phyloP scores from a whole-genome alignment of 129 eudicot genomes.

The Flaveria brownii region DNA sequence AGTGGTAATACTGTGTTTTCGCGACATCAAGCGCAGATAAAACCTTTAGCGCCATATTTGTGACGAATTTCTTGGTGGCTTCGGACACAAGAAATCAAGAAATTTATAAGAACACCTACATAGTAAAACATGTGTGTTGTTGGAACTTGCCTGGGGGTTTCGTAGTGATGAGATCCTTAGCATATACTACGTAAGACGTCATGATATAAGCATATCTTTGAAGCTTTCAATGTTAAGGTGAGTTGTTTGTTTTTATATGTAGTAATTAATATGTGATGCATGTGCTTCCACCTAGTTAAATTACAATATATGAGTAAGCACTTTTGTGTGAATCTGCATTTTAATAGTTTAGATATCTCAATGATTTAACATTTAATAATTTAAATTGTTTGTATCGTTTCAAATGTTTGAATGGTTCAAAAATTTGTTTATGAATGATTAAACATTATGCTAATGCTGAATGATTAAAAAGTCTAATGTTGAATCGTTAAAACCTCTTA shows the following conservation, averaged over 20 bases:
- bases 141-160: slow-evolving; percentile 34
- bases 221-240: slow-evolving; percentile 4
- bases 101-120: not conserved
- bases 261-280: not conserved
- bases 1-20: slow-evolving; percentile 51
- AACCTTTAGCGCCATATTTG: slow-evolving; percentile 34
- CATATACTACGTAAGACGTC: slow-evolving; percentile 22
- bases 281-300: slow-evolving; percentile 18
- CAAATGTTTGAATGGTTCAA: no score
- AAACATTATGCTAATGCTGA: no score
- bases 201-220: slow-evolving; percentile 1
- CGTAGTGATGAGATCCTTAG: slow-evolving; percentile 22
- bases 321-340: no score
- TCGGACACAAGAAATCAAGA: not conserved
- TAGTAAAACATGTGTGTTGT: not conserved
- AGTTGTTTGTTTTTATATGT: slow-evolving; percentile 14
- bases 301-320: no score
- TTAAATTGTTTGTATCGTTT: no score
- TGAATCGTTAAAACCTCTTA: no score
- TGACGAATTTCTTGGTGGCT: not conserved
- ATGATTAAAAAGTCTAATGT: no score
- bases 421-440: no score
- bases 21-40: slow-evolving; percentile 52
- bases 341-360: no score
- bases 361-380: no score